Evolutionary conservation across 148 eudicot genomes (phyloP).

Genomic region (Chenopodium berlandieri): DNA sequence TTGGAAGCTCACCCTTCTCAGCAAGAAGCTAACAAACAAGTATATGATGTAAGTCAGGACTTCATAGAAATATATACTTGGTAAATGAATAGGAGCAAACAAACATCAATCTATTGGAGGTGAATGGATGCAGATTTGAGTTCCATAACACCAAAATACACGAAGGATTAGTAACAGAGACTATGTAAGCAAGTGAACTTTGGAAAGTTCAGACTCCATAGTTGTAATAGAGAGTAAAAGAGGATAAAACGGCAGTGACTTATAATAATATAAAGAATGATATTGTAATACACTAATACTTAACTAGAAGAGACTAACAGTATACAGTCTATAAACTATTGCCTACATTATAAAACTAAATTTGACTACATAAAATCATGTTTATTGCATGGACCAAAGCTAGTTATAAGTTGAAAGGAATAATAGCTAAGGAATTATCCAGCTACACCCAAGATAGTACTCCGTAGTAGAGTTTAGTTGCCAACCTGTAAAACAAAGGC

Average conservation of each 20-base stretch:
- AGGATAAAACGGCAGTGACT: background rate
- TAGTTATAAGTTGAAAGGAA: background rate
- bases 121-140: background rate
- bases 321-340: background rate
- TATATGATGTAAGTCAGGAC: conserved; percentile 1
- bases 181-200: background rate
- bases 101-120: background rate
- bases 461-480: background rate
- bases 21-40: conserved; percentile 77
- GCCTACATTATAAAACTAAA: background rate
- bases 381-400: background rate
- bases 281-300: background rate
- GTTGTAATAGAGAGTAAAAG: background rate
- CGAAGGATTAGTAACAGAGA: too few species aligned
- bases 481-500: conserved; percentile 96
- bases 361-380: background rate
- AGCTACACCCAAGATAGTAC: background rate
- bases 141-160: background rate
- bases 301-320: background rate
- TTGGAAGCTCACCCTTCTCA: conserved; percentile 98
- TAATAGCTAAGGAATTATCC: background rate
- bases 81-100: background rate
- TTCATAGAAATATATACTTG: background rate
- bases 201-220: background rate
- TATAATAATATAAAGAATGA: background rate